Evolutionary conservation across 129 eudicot species (phyloP), one percentile per base, ranked within the genome.

Genomic region (Solidago caesia): DNA sequence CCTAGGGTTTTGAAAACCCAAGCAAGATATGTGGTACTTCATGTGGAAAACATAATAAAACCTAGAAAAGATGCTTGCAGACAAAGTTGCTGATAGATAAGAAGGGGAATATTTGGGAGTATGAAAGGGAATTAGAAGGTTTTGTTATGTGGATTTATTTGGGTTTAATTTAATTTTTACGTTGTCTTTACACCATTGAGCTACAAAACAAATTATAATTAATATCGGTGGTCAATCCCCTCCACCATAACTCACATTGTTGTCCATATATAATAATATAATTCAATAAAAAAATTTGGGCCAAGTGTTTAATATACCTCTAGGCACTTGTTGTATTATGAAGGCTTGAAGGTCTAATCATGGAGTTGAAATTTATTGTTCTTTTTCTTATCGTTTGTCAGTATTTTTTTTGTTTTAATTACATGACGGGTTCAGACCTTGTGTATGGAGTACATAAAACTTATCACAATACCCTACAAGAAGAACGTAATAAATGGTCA

Each of bases 51-150:
- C 92, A 91, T 91, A 84, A 86, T 88, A 85, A 88, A 84, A 86
- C 92, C 92, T 84, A 88, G 75, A 79, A 79, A 79, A 86, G 94
- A 88, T 88, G 97, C 92, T 87, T 79, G 70, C 83, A 84, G 92
- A 91, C 95, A 86, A 91, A 88, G 90, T 85, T 84, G 92, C 88
- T 83, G 87, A 88, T 88, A 88, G 85, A 88, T 88, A 84, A 88
- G 89, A 81, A 84, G 85, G 75, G 88, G 97, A 88, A 91, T 88
- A 91, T 91, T 85, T 91, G 87, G 92, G 96, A 85, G 87, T 84
- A 75, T 86, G 89, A 84, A 82, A 79, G 86, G 91, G 97, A 88
- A 91, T 91, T 88, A 91, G 92, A 91, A 91, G 96, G 92, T 88
- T 84, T 82, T 82, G 85, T 81, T 76, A 76, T 71, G 77, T 85